Conservation (phyloP, 179 eudicot species). For the Drosera spatulata region DNA sequence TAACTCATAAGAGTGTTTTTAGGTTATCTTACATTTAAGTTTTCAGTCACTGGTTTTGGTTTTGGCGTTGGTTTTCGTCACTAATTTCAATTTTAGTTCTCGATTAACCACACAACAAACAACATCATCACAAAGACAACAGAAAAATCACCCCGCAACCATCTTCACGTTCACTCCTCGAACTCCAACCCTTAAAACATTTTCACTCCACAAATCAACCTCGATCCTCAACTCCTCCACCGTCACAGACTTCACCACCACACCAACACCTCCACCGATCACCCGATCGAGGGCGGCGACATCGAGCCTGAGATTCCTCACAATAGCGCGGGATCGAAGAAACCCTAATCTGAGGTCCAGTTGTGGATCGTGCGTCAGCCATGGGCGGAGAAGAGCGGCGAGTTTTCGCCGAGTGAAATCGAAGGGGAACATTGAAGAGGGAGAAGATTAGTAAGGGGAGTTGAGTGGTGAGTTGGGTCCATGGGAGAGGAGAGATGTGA, state of each 20-base stretch:
- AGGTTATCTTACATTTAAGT: too few species aligned
- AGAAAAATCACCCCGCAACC: constrained; percentile 28
- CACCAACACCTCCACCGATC: constrained; percentile 22
- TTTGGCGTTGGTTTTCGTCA: too few species aligned
- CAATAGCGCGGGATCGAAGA: constrained; percentile 27
- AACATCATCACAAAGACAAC: not conserved
- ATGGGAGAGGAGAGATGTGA: too few species aligned
- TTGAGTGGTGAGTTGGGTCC: too few species aligned
- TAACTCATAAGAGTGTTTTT: too few species aligned
- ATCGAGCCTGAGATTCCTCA: constrained; percentile 42
- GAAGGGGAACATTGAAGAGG: constrained; percentile 29
- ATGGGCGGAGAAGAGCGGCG: constrained; percentile 48
- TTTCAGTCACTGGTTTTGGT: too few species aligned
- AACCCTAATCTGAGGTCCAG: constrained; percentile 65
- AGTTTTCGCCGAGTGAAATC: constrained; percentile 35
- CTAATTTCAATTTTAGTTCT: too few species aligned
- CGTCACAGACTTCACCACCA: constrained; percentile 30
- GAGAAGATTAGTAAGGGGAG: too few species aligned
- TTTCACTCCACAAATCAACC: constrained; percentile 41
- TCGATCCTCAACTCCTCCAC: constrained; percentile 43
- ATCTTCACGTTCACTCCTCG: constrained; percentile 46
- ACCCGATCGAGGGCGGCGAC: constrained; percentile 25
- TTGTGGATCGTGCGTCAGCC: constrained; percentile 48
- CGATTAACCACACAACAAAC: too few species aligned
- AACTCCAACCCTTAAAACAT: constrained; percentile 45